These are phyloP conservation scores for Colletotrichum sp. DNA, from an alignment of 2,329 filamentous ascomycete species.

Conservation along the genomic window DNA sequence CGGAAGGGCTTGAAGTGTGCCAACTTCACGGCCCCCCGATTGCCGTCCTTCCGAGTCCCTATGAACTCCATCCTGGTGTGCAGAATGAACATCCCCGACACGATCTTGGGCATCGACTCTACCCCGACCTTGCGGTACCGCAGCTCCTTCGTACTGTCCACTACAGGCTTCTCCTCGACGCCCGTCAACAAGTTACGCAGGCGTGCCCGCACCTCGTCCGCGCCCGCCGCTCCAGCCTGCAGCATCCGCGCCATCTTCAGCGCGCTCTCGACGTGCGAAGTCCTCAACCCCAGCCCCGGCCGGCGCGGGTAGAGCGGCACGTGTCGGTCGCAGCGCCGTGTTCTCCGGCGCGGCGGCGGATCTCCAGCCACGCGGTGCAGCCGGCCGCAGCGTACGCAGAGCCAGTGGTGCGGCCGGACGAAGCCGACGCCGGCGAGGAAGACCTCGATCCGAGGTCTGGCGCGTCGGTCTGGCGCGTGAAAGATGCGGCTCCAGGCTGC, in stretches of 20 bases:
- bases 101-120: neutral
- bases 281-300: neutral
- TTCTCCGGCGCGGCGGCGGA: neutral
- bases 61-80: neutral
- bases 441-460: rapidly evolving
- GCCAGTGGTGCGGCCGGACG: neutral
- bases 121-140: rapidly evolving
- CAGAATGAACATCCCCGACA: neutral
- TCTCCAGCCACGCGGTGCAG: neutral
- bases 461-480: rapidly evolving
- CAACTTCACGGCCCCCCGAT: neutral
- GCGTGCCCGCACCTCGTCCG: rapidly evolving
- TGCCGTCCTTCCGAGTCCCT: neutral
- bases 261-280: neutral
- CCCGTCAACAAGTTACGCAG: neutral
- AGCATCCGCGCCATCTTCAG: neutral
- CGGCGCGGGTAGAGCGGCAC: neutral
- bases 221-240: neutral
- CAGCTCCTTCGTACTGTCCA: neutral
- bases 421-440: neutral
- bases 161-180: neutral
- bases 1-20: neutral
- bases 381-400: neutral
- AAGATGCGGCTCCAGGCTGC: rapidly evolving
- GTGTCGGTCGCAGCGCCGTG: rapidly evolving